These are phyloP conservation scores for Cucumis sativus DNA, from an alignment of 306 rosid genomes.

Conservation along the genomic window Cucumber_9930_V3 NC_026660.2:10056501-10057000, in stretches of 20 bases:
- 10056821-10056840: conserved; percentile 68
- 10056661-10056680: conserved; percentile 85
- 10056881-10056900: conserved; percentile 68
- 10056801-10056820: conserved; percentile 87
- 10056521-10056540: conserved; percentile 88
- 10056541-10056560: conserved; percentile 60
- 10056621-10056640: conserved; percentile 85
- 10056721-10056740: conserved; percentile 52
- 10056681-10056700: conserved; percentile 62
- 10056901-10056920: conserved; percentile 80
- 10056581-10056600: conserved; percentile 60
- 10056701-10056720: conserved; percentile 82
- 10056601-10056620: conserved; percentile 94
- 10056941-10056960: conserved; percentile 47
- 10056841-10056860: conserved; percentile 53
- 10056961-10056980: neutral
- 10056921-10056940: conserved; percentile 97
- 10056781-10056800: conserved; percentile 90
- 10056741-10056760: conserved; percentile 78
- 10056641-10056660: conserved; percentile 63
- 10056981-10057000: neutral
- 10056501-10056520: conserved; percentile 54
- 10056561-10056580: conserved; percentile 72
- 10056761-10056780: conserved; percentile 83
- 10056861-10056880: conserved; percentile 77